These are phyloP conservation scores for Aspergillus leporis DNA, from an alignment of 495 filamentous ascomycete genomes.

Conservation along the genomic window DNA sequence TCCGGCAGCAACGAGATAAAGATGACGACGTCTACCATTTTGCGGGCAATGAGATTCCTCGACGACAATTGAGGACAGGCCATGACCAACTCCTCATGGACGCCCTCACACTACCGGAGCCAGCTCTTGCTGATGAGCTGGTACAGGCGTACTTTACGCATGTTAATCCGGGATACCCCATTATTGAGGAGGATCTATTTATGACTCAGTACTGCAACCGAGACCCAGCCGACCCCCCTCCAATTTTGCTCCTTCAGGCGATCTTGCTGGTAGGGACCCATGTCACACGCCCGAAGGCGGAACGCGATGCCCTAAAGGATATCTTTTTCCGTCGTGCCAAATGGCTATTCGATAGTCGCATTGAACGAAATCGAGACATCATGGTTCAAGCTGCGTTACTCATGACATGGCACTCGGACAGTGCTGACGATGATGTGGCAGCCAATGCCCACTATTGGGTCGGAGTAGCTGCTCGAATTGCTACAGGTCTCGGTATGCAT, in stretches of 20 bases:
- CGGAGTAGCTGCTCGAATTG: conserved; percentile 48
- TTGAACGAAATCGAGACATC: conserved; percentile 51
- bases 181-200: conserved; percentile 49
- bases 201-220: conserved; percentile 50
- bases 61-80: conserved; percentile 44
- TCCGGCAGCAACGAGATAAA: conserved; percentile 48
- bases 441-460: conserved; percentile 54
- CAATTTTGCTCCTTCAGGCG: conserved; percentile 45
- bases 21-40: conserved; percentile 51
- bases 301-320: conserved; percentile 46
- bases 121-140: conserved; percentile 46
- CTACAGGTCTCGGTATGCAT: conserved; percentile 52
- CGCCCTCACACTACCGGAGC: conserved; percentile 47
- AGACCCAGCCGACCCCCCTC: conserved; percentile 45
- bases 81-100: conserved; percentile 52
- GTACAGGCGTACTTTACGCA: conserved; percentile 49
- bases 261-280: conserved; percentile 50
- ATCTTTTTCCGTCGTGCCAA: conserved; percentile 51
- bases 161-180: conserved; percentile 46
- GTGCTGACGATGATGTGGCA: conserved; percentile 48
- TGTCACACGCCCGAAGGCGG: conserved; percentile 40
- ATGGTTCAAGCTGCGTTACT: conserved; percentile 49
- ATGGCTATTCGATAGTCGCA: conserved; percentile 49
- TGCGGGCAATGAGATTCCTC: conserved; percentile 48
- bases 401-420: conserved; percentile 51